These are phyloP conservation scores for Termitomyces sp. DNA, from an alignment of 768 basidiomycete genomes.

Conservation along the genomic window DNA sequence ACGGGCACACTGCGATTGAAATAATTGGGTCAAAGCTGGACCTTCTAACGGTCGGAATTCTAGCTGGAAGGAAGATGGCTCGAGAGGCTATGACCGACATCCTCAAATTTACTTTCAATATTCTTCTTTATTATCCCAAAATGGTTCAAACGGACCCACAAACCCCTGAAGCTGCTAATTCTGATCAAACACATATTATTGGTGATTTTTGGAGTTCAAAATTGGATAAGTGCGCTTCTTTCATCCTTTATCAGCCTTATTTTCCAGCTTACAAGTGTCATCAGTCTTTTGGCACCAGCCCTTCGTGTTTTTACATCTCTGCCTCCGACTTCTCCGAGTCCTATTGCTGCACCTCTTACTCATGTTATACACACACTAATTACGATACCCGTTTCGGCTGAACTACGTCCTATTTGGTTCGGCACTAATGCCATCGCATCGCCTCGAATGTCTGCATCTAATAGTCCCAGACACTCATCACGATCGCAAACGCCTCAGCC, in stretches of 20 bases:
- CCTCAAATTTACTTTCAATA: slow-evolving; percentile 80
- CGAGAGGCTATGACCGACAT: slow-evolving; percentile 78
- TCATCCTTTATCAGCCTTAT: not conserved
- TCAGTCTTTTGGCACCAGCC: slow-evolving; percentile 66
- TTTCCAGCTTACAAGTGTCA: slow-evolving; percentile 18
- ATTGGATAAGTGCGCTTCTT: slow-evolving; percentile 55
- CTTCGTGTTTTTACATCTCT: slow-evolving; percentile 66
- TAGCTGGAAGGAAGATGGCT: slow-evolving; percentile 46
- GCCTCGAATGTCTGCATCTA: slow-evolving; percentile 26
- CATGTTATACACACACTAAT: slow-evolving; percentile 83
- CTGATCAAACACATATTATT: slow-evolving; percentile 42
- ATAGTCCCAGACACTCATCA: slow-evolving; percentile 31
- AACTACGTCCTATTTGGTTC: slow-evolving; percentile 61
- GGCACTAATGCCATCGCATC: slow-evolving; percentile 28
- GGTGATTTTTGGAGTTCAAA: slow-evolving; percentile 73
- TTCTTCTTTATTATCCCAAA: slow-evolving; percentile 79
- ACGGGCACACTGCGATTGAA: slow-evolving; percentile 55
- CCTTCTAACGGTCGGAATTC: slow-evolving; percentile 40
- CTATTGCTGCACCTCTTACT: slow-evolving; percentile 69
- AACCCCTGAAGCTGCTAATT: slow-evolving; percentile 19
- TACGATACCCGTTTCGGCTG: slow-evolving; percentile 60
- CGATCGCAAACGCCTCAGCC: slow-evolving; percentile 26
- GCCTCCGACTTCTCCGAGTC: slow-evolving; percentile 54
- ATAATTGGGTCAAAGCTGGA: slow-evolving; percentile 61
- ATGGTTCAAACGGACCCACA: slow-evolving; percentile 44